Base-by-base conservation (phyloP, 2,329 filamentous ascomycete genomes). In the Colletotrichum lindemuthianum region DNA sequence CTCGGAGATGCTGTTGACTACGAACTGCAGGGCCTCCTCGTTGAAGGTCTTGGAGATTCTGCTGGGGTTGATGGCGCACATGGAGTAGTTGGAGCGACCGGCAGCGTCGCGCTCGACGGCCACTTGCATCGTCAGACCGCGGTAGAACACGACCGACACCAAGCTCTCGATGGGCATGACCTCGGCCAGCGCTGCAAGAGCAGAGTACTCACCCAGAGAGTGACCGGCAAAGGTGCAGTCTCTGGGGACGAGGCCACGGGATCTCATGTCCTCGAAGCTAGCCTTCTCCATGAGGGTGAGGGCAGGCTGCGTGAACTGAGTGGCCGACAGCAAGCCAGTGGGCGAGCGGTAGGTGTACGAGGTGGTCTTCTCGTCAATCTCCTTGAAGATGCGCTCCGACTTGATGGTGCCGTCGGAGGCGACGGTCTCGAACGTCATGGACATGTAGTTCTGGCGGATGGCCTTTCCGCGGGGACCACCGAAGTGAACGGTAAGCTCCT, bases 91-190 rank as follows among this genome's bases (percentile, higher is more conserved):
- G 71, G 94, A 97, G 60, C 96, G 92, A 41, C 96, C 96, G 69
- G 88, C 84, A 64, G 90, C 94, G 77, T 99, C 96, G 76, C 96
- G 93, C 83, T 98, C 96, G 69, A 99, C 96, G 32, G 96, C 96
- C 51, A 99, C 96, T 81, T 99, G 96, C 96, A 99, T 99, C 24
- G 96, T 99, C 74, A 99, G 84, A 74, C 96, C 96, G 78, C 96
- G 93, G 84, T 99, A 99, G 86, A 99, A 99, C 59, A 99, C 96
- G 50, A 99, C 96, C 0, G 96, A 98, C 2, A 99, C 96, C 77
- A 99, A 85, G 71, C 91, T 96, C 84, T 99, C 96, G 73, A 99
- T 99, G n/a, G 96, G 96, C 92, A 99, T 97, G 76, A 99, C 96
- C 74, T 99, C 95, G 10, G 96, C 96, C 66, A 99, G 86, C 11